Percentiles rank a stretch among this genome's conserved stretches.
Conservation (phyloP, 2,329 filamentous ascomycete species). For the Sphaceloma murrayae region DNA sequence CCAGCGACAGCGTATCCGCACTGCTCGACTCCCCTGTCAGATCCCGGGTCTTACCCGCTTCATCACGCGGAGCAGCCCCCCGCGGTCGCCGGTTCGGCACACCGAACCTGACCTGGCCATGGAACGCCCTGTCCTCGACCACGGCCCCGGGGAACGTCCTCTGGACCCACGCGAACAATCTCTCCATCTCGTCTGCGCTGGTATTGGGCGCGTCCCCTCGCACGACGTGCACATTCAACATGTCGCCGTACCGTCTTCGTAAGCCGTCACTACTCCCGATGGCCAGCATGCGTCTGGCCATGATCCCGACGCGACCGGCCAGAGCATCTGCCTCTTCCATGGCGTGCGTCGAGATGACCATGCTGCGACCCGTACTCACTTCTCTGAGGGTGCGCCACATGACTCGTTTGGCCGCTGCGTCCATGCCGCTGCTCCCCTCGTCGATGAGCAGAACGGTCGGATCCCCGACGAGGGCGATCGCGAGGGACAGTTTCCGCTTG, state of each 20-base stretch:
- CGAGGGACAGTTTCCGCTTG: constrained; percentile 82
- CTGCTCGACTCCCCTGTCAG: constrained; percentile 17
- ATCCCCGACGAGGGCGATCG: constrained; percentile 87
- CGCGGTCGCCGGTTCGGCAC: constrained; percentile 34
- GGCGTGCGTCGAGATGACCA: constrained; percentile 82
- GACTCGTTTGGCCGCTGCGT: constrained; percentile 79
- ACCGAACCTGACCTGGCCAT: constrained; percentile 80
- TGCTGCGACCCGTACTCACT: constrained; percentile 65
- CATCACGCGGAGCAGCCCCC: constrained; percentile 19
- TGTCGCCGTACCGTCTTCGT: constrained; percentile 64
- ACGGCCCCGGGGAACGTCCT: constrained; percentile 52
- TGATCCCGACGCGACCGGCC: constrained; percentile 72
- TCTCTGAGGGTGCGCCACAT: constrained; percentile 82
- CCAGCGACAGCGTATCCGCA: constrained; percentile 15
- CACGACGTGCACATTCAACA: constrained; percentile 73
- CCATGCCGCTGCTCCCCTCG: constrained; percentile 80
- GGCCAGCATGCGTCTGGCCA: constrained; percentile 77
- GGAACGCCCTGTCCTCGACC: constrained; percentile 65
- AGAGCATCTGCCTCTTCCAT: constrained; percentile 95
- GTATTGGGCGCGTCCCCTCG: constrained; percentile 66
- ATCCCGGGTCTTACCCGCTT: neutral
- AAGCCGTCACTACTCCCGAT: constrained; percentile 66
- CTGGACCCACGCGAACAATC: constrained; percentile 57
- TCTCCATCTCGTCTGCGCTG: constrained; percentile 54
- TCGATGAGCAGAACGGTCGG: constrained; percentile 79